Base-by-base conservation (phyloP, 306 rosid genomes). In the Castanospermum australe region DNA sequence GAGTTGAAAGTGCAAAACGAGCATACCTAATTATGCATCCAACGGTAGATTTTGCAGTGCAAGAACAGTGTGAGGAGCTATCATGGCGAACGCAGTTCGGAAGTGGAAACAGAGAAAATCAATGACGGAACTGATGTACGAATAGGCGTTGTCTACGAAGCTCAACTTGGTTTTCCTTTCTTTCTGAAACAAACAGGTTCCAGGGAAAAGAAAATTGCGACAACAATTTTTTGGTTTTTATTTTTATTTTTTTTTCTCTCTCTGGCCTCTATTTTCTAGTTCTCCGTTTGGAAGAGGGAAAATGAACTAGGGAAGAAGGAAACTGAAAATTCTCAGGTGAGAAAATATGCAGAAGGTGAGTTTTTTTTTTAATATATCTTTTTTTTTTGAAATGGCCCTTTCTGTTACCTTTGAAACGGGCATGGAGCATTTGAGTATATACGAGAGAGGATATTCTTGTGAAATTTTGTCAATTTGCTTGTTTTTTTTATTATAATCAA, bases 231-330 rank as follows among this genome's bases (percentile, higher is more conserved):
- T 47, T 8, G 20, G 8, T 28, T 47, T 33, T 61, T 15, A 8
- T 21, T n/a, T 51, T 32, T 2, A 11, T 15, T 47, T 33, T 5
- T 5, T 13, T 35, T 45, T 17, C 72, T 25, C 41, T 41, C 41
- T 52, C 21, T 30, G 25, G 25, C 60, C 20, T 24, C 60, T 47
- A 59, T 42, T 67, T 35, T 60, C 22, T 25, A 55, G 45, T 47
- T 3, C 44, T 67, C 4, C 50, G 81, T 73, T 88, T 80, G 87
- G 44, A 76, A 70, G 87, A 77, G 79, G 87, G 89, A 52, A 82
- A 82, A 48, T 5, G 67, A 25, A n/a, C n/a, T n/a, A n/a, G n/a
- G 87, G 44, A 76, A 70, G 87, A 77, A 77, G 87, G 89, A 52
- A 82, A 82, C 39, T 5, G 67, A 70, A 69, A 4, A 5, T 22